phyloP scores from a whole-genome alignment of 2,329 filamentous ascomycete genomes.

The Rutstroemia sydowiana region DNA sequence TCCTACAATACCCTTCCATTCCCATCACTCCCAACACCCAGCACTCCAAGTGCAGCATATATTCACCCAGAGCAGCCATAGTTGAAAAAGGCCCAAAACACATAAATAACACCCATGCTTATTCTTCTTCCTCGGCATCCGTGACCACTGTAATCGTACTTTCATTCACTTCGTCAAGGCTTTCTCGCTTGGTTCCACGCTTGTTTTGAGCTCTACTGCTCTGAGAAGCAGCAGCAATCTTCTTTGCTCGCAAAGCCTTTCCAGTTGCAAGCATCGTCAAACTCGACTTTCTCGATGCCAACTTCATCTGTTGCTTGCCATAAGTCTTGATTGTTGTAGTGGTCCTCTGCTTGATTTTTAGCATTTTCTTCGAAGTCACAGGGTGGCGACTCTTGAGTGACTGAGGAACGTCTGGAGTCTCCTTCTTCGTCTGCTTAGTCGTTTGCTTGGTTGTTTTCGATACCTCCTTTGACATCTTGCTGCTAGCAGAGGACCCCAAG shows the following conservation, averaged over 20 bases:
- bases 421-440: too few species aligned
- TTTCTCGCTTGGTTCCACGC: conserved; percentile 9
- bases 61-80: too few species aligned
- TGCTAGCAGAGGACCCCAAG: conserved; percentile 27
- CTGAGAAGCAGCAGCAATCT: neutral
- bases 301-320: conserved; percentile 19
- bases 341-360: conserved; percentile 16
- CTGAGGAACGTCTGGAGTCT: too few species aligned
- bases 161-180: conserved; percentile 11
- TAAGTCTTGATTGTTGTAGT: conserved; percentile 24
- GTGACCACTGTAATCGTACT: conserved; percentile 20
- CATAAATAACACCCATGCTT: neutral
- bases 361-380: conserved; percentile 11
- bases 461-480: conserved; percentile 31
- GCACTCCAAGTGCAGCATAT: too few species aligned
- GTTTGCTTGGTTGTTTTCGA: conserved; percentile 35
- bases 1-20: conserved; percentile 9
- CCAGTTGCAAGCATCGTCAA: conserved; percentile 18
- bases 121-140: conserved; percentile 7
- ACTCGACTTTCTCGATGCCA: conserved; percentile 21
- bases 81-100: too few species aligned
- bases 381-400: conserved; percentile 19
- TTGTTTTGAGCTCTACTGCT: conserved; percentile 16
- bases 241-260: conserved; percentile 8
- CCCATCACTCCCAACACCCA: conserved; percentile 8